Percentiles rank a stretch among this genome's conserved stretches.
Conservation (phyloP, 192 early-diverging fungal genomes). For the Allomyces javanicus region DNA sequence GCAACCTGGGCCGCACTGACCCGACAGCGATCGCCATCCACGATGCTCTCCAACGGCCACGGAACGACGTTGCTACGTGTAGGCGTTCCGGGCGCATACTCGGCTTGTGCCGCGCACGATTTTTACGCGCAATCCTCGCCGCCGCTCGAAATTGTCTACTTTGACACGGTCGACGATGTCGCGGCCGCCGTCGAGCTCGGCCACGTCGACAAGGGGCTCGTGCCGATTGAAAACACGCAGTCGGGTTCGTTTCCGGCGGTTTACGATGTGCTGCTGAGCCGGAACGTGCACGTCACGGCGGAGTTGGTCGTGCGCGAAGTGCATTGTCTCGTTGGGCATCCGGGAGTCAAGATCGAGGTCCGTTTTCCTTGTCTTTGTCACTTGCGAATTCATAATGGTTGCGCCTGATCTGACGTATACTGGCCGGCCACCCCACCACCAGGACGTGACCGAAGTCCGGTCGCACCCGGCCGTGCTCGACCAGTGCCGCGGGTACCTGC, state of each 20-base stretch:
- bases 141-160: neutral
- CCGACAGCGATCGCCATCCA: no score
- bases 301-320: conserved; percentile 2
- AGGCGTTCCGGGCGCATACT: neutral
- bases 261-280: neutral
- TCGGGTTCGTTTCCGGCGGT: conserved; percentile 2
- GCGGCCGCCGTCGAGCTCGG: neutral
- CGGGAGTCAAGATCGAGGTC: neutral
- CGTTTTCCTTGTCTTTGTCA: no score
- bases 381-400: no score
- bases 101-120: neutral
- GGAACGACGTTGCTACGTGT: neutral
- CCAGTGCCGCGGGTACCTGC: conserved; percentile 1
- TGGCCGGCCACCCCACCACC: neutral
- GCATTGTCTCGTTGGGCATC: conserved; percentile 3
- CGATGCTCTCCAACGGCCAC: no score
- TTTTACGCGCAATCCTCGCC: neutral
- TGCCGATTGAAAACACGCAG: conserved; percentile 5
- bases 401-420: neutral
- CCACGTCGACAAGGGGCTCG: neutral
- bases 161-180: neutral
- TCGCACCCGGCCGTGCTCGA: conserved; percentile 3
- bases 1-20: no score
- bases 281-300: neutral
- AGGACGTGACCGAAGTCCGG: conserved; percentile 2